A percentile compares a stretch with the other conserved stretches of the same genome.
Conservation (phyloP, 2,329 filamentous ascomycete genomes). For the Arthrobotrys musiformis region DNA sequence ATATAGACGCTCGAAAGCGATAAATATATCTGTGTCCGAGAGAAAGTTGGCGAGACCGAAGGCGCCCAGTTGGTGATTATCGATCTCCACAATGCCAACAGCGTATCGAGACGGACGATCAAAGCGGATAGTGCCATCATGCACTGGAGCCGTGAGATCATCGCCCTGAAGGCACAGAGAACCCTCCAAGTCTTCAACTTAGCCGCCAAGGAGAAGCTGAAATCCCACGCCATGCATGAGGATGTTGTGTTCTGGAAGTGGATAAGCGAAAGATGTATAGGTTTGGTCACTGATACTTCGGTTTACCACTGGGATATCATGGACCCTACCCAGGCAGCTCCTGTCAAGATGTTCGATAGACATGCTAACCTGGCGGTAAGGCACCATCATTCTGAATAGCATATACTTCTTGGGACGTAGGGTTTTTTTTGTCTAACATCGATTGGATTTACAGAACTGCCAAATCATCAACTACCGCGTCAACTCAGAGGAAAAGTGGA, state of each 20-base stretch:
- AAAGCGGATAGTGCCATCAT: slow-evolving; percentile 99
- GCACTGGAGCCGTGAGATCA: slow-evolving; percentile 97
- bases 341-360: slow-evolving; percentile 92
- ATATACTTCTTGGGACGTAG: not conserved
- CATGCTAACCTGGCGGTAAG: slow-evolving; percentile 87
- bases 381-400: slow-evolving; percentile 55
- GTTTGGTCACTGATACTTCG: slow-evolving; percentile 87
- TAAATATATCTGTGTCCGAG: slow-evolving; percentile 92
- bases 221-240: slow-evolving; percentile 95
- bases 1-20: slow-evolving; percentile 95
- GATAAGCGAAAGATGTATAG: slow-evolving; percentile 89
- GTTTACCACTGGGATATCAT: slow-evolving; percentile 99
- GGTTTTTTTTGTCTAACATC: slow-evolving; percentile 4
- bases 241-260: slow-evolving; percentile 99
- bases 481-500: slow-evolving; percentile 96
- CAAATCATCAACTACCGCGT: slow-evolving; percentile 99
- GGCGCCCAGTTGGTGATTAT: slow-evolving; percentile 91
- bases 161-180: slow-evolving; percentile 93
- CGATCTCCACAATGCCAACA: slow-evolving; percentile 97
- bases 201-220: slow-evolving; percentile 90
- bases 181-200: slow-evolving; percentile 99
- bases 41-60: slow-evolving; percentile 79
- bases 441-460: slow-evolving; percentile 72
- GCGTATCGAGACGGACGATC: slow-evolving; percentile 92
- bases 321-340: slow-evolving; percentile 79